phyloP scores from a whole-genome alignment of 2,329 filamentous ascomycete species.

The Graphiopsis chlorocephala region DNA sequence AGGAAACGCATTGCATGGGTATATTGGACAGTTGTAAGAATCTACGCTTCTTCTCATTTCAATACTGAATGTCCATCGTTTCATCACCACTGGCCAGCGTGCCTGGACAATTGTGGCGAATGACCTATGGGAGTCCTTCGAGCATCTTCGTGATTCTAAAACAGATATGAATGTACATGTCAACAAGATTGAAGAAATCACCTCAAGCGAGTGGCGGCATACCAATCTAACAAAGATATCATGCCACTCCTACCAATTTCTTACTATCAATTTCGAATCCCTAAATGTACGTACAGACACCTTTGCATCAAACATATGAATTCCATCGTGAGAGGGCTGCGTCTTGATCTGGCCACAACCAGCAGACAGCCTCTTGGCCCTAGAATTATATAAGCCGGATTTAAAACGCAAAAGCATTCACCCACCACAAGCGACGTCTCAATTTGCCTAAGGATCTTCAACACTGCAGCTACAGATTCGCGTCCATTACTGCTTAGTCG shows the following conservation, averaged over 20 bases:
- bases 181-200: background rate
- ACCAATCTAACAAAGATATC: background rate
- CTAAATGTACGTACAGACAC: too few species aligned
- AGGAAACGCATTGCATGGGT: conserved; percentile 15
- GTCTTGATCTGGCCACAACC: background rate
- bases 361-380: background rate
- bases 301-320: too few species aligned
- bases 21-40: conserved; percentile 9
- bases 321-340: background rate
- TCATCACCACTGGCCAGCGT: background rate
- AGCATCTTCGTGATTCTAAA: background rate
- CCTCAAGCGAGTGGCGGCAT: background rate
- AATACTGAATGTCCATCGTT: background rate
- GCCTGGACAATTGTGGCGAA: background rate
- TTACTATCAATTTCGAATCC: background rate
- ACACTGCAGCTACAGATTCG: background rate
- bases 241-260: background rate
- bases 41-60: conserved; percentile 15
- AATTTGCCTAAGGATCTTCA: background rate
- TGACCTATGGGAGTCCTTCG: background rate
- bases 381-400: background rate
- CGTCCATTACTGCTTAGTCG: background rate
- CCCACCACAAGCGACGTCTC: background rate
- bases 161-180: background rate
- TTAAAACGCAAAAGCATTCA: background rate